Evolutionary conservation across 305 asterid genomes (phyloP).

Genomic region (Lippia alba): DNA sequence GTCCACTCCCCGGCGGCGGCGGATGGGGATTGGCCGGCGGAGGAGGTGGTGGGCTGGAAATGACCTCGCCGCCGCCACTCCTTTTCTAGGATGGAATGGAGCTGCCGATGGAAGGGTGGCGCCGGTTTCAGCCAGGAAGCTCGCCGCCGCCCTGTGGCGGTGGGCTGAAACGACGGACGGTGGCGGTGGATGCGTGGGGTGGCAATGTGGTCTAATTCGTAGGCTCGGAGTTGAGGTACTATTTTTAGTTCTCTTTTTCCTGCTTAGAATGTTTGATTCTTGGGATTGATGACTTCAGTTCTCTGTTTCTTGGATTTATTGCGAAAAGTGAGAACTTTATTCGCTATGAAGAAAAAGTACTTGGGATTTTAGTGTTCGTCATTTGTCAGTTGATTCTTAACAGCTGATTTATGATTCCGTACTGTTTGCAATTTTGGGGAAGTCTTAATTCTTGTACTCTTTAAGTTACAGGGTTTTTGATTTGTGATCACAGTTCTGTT

Average conservation of each 20-base stretch:
- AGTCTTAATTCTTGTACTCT: constrained; percentile 2
- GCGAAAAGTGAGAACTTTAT: no score
- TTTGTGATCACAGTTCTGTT: constrained; percentile 34
- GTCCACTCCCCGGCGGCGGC: constrained; percentile 22
- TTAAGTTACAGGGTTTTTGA: background rate
- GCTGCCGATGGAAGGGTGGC: constrained; percentile 20
- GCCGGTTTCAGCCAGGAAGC: constrained; percentile 54
- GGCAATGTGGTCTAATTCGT: constrained; percentile 37
- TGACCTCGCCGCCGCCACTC: constrained; percentile 41
- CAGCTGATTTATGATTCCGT: no score
- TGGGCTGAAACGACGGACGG: constrained; percentile 31
- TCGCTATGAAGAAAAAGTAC: background rate
- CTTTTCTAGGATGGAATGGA: constrained; percentile 35
- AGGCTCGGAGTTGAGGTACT: constrained; percentile 45
- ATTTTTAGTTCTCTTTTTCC: background rate
- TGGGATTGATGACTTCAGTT: background rate
- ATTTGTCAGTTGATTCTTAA: no score
- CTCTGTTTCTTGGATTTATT: no score
- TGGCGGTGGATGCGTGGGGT: constrained; percentile 30
- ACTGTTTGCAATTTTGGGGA: background rate
- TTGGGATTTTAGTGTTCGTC: no score
- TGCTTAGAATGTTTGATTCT: background rate
- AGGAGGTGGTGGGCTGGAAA: constrained; percentile 35
- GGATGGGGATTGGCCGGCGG: constrained; percentile 32
- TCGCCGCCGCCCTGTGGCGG: constrained; percentile 65